Base-by-base conservation (phyloP, 306 rosid species). In the Casuarina equisetifolia region DNA sequence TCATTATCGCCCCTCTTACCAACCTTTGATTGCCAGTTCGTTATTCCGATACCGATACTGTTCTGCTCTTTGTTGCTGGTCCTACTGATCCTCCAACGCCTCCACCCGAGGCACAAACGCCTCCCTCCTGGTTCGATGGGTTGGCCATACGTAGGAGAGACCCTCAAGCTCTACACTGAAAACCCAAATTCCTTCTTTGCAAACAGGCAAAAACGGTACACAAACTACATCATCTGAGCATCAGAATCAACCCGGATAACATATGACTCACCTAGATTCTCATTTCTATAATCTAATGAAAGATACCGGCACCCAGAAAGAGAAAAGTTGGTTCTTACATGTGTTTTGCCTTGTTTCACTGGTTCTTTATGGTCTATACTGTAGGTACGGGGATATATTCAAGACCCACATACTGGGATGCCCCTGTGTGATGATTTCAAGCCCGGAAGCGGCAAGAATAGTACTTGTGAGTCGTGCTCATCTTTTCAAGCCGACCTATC, bases 71-170 rank as follows among this genome's bases (percentile, higher is more conserved):
- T 82, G 0, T 62, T 83, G 9, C 57, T 93, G 63, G 69, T 88
- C 15, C 73, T 77, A 15, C 80, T 80, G 16, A 4, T 85, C 51
- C 74, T 88, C 70, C 91, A 82, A 80, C 83, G 91, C 91, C 80
- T 77, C 59, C 83, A 64, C 52, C 76, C 78, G 39, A 76, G 42
- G 0, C 54, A 74, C 86, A 84, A 80, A 42, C 84, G 81, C 75
- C 81, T 94, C 7, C 98, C 98, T 4, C 98, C 97, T 3, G 98
- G 98, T 61, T 94, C 96, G 12, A 79, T 94, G 92, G 98, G 98
- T 1, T 92, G 96, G 98, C 97, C 97, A 42, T 89, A 82, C 76
- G 72, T 92, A 0, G 98, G 97, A 67, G 97, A 94, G 79, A 92
- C 98, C 69, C 88, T 85, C 77, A 84, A 84, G 72, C 97, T 94